phyloP scores from a whole-genome alignment of 805 yeast species.

The Metschnikowia matae region DNA sequence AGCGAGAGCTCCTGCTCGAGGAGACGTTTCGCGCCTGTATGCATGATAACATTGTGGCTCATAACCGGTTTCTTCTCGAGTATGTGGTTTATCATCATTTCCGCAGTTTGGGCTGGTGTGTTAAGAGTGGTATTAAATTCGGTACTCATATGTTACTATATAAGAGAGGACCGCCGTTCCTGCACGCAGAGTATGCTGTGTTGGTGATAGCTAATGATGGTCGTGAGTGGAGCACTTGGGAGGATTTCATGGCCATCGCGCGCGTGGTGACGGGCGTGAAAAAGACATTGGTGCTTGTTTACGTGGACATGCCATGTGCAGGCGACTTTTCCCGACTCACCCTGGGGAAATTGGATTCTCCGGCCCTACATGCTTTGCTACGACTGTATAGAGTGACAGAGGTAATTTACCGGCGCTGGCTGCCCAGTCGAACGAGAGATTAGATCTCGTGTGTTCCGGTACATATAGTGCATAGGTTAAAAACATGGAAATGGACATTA shows the following conservation, averaged over 20 bases:
- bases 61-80: slow-evolving; percentile 40
- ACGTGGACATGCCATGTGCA: slow-evolving; percentile 53
- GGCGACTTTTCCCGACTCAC: slow-evolving; percentile 21
- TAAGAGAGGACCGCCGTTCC: slow-evolving; percentile 90
- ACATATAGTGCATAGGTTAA: no score
- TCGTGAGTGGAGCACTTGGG: slow-evolving; percentile 48
- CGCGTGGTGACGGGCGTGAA: slow-evolving; percentile 86
- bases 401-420: slow-evolving; percentile 74
- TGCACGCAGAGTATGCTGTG: slow-evolving; percentile 86
- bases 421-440: slow-evolving; percentile 79
- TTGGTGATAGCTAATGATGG: slow-evolving; percentile 43
- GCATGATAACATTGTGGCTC: slow-evolving; percentile 4
- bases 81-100: slow-evolving; percentile 83
- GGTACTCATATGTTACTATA: slow-evolving; percentile 84
- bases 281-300: slow-evolving; percentile 68
- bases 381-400: slow-evolving; percentile 54
- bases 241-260: slow-evolving; percentile 52
- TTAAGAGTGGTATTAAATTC: slow-evolving; percentile 84
- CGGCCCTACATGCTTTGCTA: slow-evolving; percentile 28
- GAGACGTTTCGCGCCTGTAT: slow-evolving; percentile 27
- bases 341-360: slow-evolving; percentile 6
- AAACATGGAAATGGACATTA: no score
- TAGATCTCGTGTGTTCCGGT: slow-evolving; percentile 23
- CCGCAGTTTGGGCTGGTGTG: slow-evolving; percentile 92
- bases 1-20: slow-evolving; percentile 12